Base-by-base conservation (phyloP, 2,329 filamentous ascomycete species). In the Cylindrodendrum hubeiense region DNA sequence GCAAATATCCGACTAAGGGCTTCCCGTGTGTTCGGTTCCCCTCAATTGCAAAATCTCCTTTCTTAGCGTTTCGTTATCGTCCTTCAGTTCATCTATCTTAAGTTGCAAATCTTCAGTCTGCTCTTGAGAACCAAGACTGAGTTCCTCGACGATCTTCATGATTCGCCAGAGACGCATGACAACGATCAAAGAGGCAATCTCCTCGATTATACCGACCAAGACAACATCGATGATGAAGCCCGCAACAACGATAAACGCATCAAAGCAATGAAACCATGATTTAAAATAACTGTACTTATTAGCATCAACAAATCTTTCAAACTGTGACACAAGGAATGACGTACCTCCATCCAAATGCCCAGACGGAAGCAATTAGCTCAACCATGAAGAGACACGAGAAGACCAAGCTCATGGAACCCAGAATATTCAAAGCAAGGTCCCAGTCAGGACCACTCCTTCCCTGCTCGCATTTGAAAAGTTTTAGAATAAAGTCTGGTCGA, bases 91-190 rank as follows among this genome's bases (percentile, higher is more conserved):
- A 52, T 85, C 82, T 26, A 91, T 80, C 59, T 83, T 78, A 55
- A 82, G 77, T 67, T 87, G 81, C 41, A 91, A 78, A 10, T 83
- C 83, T 66, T 90, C 89, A 80, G 89, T 86, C 74, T 88, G 83
- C 77, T 92, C 89, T 37, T 86, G 80, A 2, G 89, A 89, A 9
- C 88, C 89, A 7, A 90, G 83, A 30, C 86, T 86, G 66, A 92
- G 82, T 77, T 93, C 90, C 73, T 93, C 89, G 7, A 91, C 87
- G 55, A 92, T 90, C 80, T 92, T 91, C 75, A 91, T 87, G 47
- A 93, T 84, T 17, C 91, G 85, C 87, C 90, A 92, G 4, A 93
- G 81, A 57, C 90, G 87, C 47, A 93, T 79, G 4, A 91, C 83
- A 28, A 93, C 84, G 52, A 93, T 85, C n/a, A 93, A 80, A 0